These are phyloP conservation scores for Blastobotrys buckinghamii DNA, from an alignment of 1,139 yeast species.

Conservation along the genomic window DNA sequence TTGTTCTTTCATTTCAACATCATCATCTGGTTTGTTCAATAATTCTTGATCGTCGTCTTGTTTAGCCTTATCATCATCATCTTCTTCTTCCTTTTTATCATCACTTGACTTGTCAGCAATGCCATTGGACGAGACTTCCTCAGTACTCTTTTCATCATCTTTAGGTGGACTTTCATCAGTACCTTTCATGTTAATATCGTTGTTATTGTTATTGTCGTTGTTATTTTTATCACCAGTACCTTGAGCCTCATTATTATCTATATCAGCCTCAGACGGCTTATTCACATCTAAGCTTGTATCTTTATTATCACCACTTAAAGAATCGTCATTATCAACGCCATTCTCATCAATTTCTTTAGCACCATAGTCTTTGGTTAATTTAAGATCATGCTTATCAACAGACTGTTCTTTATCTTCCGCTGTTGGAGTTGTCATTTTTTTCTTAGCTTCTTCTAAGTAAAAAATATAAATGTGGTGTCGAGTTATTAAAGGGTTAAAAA, in stretches of 20 bases:
- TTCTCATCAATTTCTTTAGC: background rate
- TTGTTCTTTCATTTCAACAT: slow-evolving; percentile 5
- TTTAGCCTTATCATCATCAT: slow-evolving; percentile 13
- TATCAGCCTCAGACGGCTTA: slow-evolving; percentile 1
- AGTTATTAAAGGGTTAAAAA: background rate
- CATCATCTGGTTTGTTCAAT: background rate
- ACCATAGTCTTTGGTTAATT: background rate
- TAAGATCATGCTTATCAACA: background rate
- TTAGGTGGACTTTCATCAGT: background rate
- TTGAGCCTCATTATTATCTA: background rate
- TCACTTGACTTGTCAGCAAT: background rate
- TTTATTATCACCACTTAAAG: too few relatives aligned
- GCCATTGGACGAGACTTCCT: background rate
- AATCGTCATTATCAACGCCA: too few relatives aligned
- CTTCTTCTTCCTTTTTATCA: background rate
- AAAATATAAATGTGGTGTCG: background rate
- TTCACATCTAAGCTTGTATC: too few relatives aligned
- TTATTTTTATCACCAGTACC: background rate
- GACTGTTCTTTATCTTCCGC: background rate
- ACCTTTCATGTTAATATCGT: background rate
- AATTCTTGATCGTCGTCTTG: slow-evolving; percentile 11
- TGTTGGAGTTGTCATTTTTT: background rate
- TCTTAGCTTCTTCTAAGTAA: background rate
- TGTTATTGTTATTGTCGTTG: background rate
- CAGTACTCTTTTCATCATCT: background rate